Evolutionary conservation across 73 alveolate genomes (phyloP), one percentile per base, ranked within the genome.

Genomic region (Blepharisma japonicum): DNA sequence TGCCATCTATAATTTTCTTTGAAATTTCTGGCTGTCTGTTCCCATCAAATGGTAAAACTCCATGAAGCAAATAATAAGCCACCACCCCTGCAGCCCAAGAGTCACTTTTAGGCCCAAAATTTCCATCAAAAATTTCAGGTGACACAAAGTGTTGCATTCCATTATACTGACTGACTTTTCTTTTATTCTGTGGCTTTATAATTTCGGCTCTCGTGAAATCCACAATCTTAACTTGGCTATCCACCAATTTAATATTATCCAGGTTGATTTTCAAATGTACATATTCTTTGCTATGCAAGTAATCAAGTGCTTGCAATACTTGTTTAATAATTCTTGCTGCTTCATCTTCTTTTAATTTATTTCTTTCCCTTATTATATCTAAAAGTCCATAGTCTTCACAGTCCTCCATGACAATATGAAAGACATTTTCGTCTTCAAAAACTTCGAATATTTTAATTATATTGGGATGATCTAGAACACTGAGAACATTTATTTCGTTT

Each of bases 81-180:
- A 82, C 76, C 47, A 82, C 94, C 6, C 94, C 91, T 5, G 81
- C 71, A 53, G 82, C 55, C 48, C 94, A 86, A 39, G 74, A 82
- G 71, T 86, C 94, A 45, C 78, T 38, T 61, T 77, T 86, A 6
- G 77, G 50, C 21, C 72, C 89, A 54, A 81, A 87, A 14, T 18
- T 56, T 45, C 81, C 87, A 7, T 39, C 38, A 23, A 78, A 56
- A 6, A 78, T 76, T 55, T 76, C 94, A 49, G 91, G 78, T 2
- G 94, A 91, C 55, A 83, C 70, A n/a, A 81, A 82, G 54, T 32
- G 42, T 32, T 32, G 42, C 42, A 32, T 32, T 32, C 42, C 42
- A 32, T 32, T 32, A 32, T 32, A 32, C 42, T 32, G 42, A 32
- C 42, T 32, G 3, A 32, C 3, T 32, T 32, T 32, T 32, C 42